Percentiles rank a stretch among this genome's conserved stretches.
Conservation (phyloP, 1,284 basidiomycete genomes). For the Cutaneotrichosporon cyanovorans region DNA sequence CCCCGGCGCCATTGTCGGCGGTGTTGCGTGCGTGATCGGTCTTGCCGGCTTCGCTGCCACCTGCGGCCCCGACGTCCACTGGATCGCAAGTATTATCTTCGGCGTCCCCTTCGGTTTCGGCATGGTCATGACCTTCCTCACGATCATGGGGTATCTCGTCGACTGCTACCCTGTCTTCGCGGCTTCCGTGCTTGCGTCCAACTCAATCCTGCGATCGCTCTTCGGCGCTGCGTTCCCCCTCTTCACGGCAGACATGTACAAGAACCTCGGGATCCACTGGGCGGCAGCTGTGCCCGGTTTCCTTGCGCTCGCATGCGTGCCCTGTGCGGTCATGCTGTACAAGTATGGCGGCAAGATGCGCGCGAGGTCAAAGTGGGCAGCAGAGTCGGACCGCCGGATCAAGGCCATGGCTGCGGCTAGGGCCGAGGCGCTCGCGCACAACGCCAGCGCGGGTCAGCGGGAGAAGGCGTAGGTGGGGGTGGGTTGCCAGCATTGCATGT, state of each 20-base stretch:
- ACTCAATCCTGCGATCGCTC: conserved; percentile 57
- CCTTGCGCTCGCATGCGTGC: conserved; percentile 20
- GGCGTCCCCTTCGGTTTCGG: conserved; percentile 59
- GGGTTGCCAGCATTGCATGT: too few species aligned
- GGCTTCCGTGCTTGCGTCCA: conserved; percentile 60
- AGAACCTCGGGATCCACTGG: conserved; percentile 55
- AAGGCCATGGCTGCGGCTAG: conserved; percentile 24
- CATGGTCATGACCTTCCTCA: conserved; percentile 47
- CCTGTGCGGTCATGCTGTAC: conserved; percentile 6
- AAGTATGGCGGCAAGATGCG: conserved; percentile 51
- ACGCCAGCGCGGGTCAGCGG: too few species aligned
- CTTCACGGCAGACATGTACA: conserved; percentile 54
- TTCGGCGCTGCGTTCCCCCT: conserved; percentile 56
- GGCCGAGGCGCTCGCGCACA: too few species aligned
- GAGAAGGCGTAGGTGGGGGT: too few species aligned
- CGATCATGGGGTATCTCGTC: conserved; percentile 52
- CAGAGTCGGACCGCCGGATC: conserved; percentile 36
- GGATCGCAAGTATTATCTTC: conserved; percentile 54
- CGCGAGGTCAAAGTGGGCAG: conserved; percentile 49
- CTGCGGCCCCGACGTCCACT: conserved; percentile 39
- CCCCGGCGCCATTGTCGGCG: conserved; percentile 50
- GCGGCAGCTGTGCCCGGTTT: conserved; percentile 41
- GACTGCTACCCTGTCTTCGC: conserved; percentile 50
- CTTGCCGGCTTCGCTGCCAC: conserved; percentile 45
- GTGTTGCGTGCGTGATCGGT: conserved; percentile 39